Conservation (phyloP, 2,329 filamentous ascomycete species). For the Fusarium buxicola region DNA sequence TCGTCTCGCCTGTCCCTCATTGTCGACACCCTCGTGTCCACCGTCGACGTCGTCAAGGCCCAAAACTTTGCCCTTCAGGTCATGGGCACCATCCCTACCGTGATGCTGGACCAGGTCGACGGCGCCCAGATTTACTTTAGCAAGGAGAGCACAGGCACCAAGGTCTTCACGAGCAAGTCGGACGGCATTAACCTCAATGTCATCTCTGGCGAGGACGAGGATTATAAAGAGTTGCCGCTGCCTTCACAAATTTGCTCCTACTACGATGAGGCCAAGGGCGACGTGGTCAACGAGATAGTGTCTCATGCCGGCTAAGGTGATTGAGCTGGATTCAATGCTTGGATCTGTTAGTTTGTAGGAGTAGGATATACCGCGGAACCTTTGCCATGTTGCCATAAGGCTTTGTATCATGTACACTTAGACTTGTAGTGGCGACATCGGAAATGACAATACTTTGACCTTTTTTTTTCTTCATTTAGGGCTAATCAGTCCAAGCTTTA, state of each 20-base stretch:
- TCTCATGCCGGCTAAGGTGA: slow-evolving; percentile 81
- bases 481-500: slow-evolving; percentile 1
- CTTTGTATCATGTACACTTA: slow-evolving; percentile 24
- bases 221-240: slow-evolving; percentile 87
- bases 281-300: slow-evolving; percentile 92
- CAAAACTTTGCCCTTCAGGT: slow-evolving; percentile 96
- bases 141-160: slow-evolving; percentile 80
- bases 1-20: slow-evolving; percentile 85
- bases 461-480: slow-evolving; percentile 15
- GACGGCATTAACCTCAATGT: slow-evolving; percentile 89
- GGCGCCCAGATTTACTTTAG: slow-evolving; percentile 88
- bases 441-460: slow-evolving; percentile 18
- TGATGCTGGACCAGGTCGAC: slow-evolving; percentile 94
- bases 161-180: slow-evolving; percentile 91
- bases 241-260: slow-evolving; percentile 90
- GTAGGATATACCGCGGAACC: slow-evolving; percentile 31
- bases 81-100: slow-evolving; percentile 83
- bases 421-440: slow-evolving; percentile 19
- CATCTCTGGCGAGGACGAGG: slow-evolving; percentile 75
- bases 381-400: slow-evolving; percentile 1
- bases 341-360: slow-evolving; percentile 31
- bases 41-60: slow-evolving; percentile 94
- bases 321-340: slow-evolving; percentile 13
- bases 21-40: slow-evolving; percentile 89
- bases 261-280: slow-evolving; percentile 75